phyloP scores from a whole-genome alignment of 495 filamentous ascomycete genomes.

The Tetracladium setigerum region DNA sequence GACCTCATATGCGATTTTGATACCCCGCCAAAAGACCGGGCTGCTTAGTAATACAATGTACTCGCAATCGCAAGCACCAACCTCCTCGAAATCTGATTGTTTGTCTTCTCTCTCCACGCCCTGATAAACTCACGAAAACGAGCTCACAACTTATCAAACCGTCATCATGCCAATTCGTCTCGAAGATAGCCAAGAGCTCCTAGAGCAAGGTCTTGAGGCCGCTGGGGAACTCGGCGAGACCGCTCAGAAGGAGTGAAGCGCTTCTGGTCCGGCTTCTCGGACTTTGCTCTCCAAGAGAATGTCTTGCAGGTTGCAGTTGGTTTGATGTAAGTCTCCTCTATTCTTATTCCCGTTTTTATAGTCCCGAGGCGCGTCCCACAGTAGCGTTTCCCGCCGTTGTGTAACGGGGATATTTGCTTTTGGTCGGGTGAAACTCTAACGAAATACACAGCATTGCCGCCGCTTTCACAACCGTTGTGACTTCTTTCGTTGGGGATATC shows the following conservation, averaged over 20 bases:
- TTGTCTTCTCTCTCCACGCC: no score
- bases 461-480: slow-evolving; percentile 65
- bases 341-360: neutral
- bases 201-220: slow-evolving; percentile 2
- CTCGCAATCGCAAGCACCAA: no score
- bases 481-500: slow-evolving; percentile 64
- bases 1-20: no score
- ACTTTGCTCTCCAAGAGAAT: slow-evolving; percentile 67
- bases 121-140: no score
- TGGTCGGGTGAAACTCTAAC: no score
- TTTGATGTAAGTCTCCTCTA: slow-evolving; percentile 47
- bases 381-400: no score
- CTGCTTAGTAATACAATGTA: no score
- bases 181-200: slow-evolving; percentile 16
- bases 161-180: slow-evolving; percentile 9
- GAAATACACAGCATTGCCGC: slow-evolving; percentile 48
- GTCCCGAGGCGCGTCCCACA: no score
- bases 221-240: slow-evolving; percentile 9
- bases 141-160: no score
- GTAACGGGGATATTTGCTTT: no score
- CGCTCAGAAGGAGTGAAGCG: slow-evolving; percentile 25
- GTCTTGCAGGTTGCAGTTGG: slow-evolving; percentile 70
- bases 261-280: slow-evolving; percentile 54
- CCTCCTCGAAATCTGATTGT: no score
- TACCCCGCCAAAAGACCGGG: no score